Base-by-base conservation (phyloP, 1,284 basidiomycete species). In the Tilletia horrida region DNA sequence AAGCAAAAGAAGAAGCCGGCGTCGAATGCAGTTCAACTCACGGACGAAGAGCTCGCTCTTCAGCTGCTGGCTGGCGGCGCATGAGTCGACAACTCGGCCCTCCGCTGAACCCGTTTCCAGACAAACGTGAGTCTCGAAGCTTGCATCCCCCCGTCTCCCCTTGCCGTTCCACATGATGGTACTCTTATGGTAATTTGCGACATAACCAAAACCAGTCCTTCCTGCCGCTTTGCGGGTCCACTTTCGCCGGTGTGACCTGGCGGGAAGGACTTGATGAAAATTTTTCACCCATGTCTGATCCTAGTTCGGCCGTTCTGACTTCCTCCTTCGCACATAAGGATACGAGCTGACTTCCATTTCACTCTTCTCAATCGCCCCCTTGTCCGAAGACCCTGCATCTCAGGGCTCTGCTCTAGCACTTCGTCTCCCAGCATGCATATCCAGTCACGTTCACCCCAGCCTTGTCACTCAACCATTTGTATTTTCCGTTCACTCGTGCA, bases 31-130 rank as follows among this genome's bases (percentile, higher is more conserved):
- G 31, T 2, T n/a, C 11, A 43, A 9, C 25, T 23, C 23, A 48
- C 18, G n/a, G 65, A 66, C 45, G 65, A 66, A 61, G 65, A 66
- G 40, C 61, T 66, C 55, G 65, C 65, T 21, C 45, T 66, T n/a
- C 48, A 42, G 27, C 65, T 66, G 27, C 61, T 66, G 42, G 27
- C 52, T 8, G 55, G 65, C 55, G 27, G 23, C 11, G 48, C 25
- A 14, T 52, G 43, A 21, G 16, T 27, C 35, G 1, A 11, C 29
- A 40, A 2, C 45, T 40, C 21, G 25, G 14, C 16, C 57, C 7
- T 8, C 6, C 6, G 31, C n/a, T n/a, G 16, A 16, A 40, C 35
- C 6, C 7, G 13, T 52, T 25, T 52, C n/a, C n/a, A n/a, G n/a
- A 3, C 50, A 9, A 21, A n/a, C 18, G 44, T 63, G 44, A 63